Conservation (phyloP, 2,329 filamentous ascomycete genomes). For the Penicillium vulpinum region DNA sequence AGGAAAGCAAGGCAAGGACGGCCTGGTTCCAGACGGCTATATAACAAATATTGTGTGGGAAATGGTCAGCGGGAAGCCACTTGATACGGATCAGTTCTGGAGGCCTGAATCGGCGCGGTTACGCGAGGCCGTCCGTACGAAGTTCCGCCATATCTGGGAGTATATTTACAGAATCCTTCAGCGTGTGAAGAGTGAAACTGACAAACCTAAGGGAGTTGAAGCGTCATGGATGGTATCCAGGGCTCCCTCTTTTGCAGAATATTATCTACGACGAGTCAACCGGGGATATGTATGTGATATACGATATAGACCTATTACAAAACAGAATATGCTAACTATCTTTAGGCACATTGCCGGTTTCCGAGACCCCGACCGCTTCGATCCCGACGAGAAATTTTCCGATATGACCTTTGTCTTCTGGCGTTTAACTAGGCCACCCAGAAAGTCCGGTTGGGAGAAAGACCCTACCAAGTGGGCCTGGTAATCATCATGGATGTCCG, state of each 20-base stretch:
- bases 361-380: not conserved
- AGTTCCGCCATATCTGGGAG: not conserved
- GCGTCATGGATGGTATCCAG: not conserved
- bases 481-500: not conserved
- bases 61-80: not conserved
- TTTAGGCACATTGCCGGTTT: slow-evolving; percentile 1
- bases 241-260: not conserved
- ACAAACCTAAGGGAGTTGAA: not conserved
- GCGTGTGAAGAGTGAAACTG: not conserved
- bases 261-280: not conserved
- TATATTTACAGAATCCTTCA: not conserved
- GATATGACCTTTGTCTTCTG: not conserved
- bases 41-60: not conserved
- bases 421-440: not conserved
- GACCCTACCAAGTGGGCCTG: not conserved
- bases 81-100: not conserved
- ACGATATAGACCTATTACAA: not conserved
- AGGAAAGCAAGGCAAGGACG: not conserved
- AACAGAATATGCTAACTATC: not conserved
- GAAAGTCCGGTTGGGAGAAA: not conserved
- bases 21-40: not conserved
- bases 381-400: not conserved
- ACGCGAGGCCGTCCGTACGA: not conserved
- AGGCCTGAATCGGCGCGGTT: not conserved
- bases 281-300: not conserved